Percentiles rank a stretch among this genome's conserved stretches.
These are phyloP conservation scores for Malus sieversii DNA, from an alignment of 306 rosid species.

Conservation along the genomic window DNA sequence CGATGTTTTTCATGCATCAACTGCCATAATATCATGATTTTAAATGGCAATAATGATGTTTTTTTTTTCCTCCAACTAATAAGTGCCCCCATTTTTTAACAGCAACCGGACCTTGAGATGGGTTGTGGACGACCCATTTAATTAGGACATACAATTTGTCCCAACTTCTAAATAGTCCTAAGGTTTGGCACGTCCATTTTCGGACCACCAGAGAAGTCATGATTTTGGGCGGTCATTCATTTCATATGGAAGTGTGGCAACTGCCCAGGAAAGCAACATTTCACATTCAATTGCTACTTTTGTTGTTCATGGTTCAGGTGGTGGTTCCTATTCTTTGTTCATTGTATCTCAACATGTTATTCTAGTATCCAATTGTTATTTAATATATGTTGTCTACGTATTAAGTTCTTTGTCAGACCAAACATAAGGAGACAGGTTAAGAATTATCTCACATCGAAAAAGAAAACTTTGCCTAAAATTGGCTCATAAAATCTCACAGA, in stretches of 20 bases:
- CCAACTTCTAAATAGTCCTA: not conserved
- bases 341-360: not conserved
- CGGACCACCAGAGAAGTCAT: not conserved
- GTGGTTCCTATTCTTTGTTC: not conserved
- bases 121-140: not conserved
- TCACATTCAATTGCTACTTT: not conserved
- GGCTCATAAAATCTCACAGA: too few species aligned
- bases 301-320: not conserved
- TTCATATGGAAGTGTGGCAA: not conserved
- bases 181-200: not conserved
- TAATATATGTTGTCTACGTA: too few species aligned
- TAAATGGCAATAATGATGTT: not conserved
- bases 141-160: not conserved
- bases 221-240: not conserved
- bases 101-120: not conserved
- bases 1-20: not conserved
- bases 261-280: not conserved
- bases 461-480: too few species aligned
- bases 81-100: not conserved
- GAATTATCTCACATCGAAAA: too few species aligned
- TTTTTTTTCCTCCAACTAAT: not conserved
- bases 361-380: not conserved
- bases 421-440: too few species aligned
- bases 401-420: not conserved
- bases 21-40: not conserved